Evolutionary conservation across 768 basidiomycete species (phyloP).

Genomic region (Dioszegia hungarica): DNA sequence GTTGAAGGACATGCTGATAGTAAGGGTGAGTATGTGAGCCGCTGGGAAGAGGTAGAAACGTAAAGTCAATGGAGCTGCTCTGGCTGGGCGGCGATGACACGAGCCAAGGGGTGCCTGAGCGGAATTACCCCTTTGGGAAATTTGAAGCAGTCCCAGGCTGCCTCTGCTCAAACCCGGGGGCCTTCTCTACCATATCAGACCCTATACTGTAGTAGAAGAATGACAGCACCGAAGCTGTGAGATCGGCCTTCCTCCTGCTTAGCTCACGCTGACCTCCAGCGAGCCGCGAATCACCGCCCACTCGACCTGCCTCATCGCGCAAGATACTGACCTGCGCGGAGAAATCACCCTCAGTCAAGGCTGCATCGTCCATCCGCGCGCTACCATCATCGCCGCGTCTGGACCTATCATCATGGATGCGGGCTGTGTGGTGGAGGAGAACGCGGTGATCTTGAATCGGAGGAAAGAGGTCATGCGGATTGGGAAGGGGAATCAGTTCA

Average conservation of each 20-base stretch:
- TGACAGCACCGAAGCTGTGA: neutral
- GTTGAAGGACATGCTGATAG: slow-evolving; percentile 40
- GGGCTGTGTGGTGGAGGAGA: slow-evolving; percentile 87
- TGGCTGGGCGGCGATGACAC: no score
- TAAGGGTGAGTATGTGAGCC: neutral
- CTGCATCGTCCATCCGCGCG: slow-evolving; percentile 87
- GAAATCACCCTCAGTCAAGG: slow-evolving; percentile 80
- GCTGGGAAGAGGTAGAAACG: no score
- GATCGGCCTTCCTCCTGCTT: neutral
- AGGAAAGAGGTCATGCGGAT: slow-evolving; percentile 82
- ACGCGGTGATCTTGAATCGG: slow-evolving; percentile 83
- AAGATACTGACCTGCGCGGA: slow-evolving; percentile 90
- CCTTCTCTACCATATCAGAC: neutral
- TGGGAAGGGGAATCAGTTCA: slow-evolving; percentile 88
- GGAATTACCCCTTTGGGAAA: slow-evolving; percentile 6
- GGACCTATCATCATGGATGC: slow-evolving; percentile 86
- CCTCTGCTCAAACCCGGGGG: neutral
- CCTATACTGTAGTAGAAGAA: neutral
- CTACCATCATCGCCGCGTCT: slow-evolving; percentile 82
- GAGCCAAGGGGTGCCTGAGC: neutral
- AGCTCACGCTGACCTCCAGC: slow-evolving; percentile 5
- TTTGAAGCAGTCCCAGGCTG: neutral
- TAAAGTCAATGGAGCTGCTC: no score
- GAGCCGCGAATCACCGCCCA: slow-evolving; percentile 86
- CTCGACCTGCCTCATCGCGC: slow-evolving; percentile 82